Percentiles rank a stretch among this genome's conserved stretches.
Conservation (phyloP, 192 early-diverging fungal genomes). For the Coemansia reversa region DNA sequence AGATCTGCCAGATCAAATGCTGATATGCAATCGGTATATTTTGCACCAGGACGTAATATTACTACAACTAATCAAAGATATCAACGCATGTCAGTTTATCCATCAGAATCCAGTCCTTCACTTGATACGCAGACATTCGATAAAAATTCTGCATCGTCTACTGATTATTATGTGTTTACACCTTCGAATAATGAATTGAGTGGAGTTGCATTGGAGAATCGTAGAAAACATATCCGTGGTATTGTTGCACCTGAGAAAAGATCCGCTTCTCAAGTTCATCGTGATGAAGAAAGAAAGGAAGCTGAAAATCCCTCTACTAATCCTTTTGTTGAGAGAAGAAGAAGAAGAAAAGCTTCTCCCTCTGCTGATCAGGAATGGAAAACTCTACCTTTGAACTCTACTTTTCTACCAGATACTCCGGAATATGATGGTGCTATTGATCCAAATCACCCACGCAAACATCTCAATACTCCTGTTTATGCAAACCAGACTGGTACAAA, state of each 20-base stretch:
- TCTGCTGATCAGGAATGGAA: neutral
- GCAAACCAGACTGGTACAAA: slow-evolving; percentile 13
- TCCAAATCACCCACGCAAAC: slow-evolving; percentile 47
- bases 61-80: slow-evolving; percentile 45
- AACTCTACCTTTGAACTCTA: too few relatives aligned
- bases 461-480: slow-evolving; percentile 45
- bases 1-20: slow-evolving; percentile 26
- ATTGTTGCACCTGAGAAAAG: slow-evolving; percentile 22
- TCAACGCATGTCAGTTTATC: slow-evolving; percentile 28
- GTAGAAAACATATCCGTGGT: slow-evolving; percentile 19
- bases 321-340: slow-evolving; percentile 45
- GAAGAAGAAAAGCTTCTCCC: neutral
- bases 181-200: slow-evolving; percentile 24
- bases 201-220: slow-evolving; percentile 26
- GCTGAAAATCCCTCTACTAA: slow-evolving; percentile 13
- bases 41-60: slow-evolving; percentile 52
- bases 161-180: slow-evolving; percentile 52
- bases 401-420: too few relatives aligned
- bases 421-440: slow-evolving; percentile 24
- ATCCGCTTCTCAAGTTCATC: slow-evolving; percentile 17
- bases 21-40: slow-evolving; percentile 52
- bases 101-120: neutral
- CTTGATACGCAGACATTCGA: slow-evolving; percentile 18
- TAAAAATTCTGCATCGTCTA: slow-evolving; percentile 44
- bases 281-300: slow-evolving; percentile 17